Conservation (phyloP, 768 basidiomycete species). For the Phaffia tasmanica region DNA sequence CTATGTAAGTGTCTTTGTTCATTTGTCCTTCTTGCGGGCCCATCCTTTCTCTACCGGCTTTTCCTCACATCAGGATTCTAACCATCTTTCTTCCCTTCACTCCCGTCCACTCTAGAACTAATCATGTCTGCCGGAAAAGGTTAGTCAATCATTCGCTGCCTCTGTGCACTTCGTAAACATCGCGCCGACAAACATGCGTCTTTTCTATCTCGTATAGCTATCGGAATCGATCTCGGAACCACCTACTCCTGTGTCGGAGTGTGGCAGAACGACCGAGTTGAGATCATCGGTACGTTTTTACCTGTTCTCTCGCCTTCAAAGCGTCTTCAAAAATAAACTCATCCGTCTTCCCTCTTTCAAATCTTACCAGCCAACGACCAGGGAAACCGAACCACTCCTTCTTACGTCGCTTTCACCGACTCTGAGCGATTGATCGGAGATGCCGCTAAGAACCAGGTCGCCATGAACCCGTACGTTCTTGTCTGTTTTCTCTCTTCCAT, state of each 20-base stretch:
- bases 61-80: too few relatives aligned
- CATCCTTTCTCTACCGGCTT: too few relatives aligned
- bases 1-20: too few relatives aligned
- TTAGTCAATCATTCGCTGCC: neutral
- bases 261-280: conserved; percentile 99
- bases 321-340: neutral
- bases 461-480: conserved; percentile 51
- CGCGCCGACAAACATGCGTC: neutral
- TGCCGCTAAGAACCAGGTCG: conserved; percentile 97
- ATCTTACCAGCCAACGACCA: conserved; percentile 41
- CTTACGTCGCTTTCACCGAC: conserved; percentile 71
- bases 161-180: neutral
- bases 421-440: conserved; percentile 92
- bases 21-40: too few relatives aligned
- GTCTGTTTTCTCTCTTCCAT: neutral
- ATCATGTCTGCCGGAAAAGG: too few relatives aligned
- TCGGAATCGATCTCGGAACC: conserved; percentile 34
- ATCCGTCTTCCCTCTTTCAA: neutral
- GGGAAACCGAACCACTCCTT: conserved; percentile 81
- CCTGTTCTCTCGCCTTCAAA: neutral
- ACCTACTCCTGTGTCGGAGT: conserved; percentile 81
- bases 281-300: conserved; percentile 57
- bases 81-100: too few relatives aligned
- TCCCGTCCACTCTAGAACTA: too few relatives aligned
- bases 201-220: neutral